A percentile compares a stretch with the other conserved stretches of the same genome.
These are phyloP conservation scores for Pseudodiploospora longispora DNA, from an alignment of 2,329 filamentous ascomycete genomes.

Conservation along the genomic window DNA sequence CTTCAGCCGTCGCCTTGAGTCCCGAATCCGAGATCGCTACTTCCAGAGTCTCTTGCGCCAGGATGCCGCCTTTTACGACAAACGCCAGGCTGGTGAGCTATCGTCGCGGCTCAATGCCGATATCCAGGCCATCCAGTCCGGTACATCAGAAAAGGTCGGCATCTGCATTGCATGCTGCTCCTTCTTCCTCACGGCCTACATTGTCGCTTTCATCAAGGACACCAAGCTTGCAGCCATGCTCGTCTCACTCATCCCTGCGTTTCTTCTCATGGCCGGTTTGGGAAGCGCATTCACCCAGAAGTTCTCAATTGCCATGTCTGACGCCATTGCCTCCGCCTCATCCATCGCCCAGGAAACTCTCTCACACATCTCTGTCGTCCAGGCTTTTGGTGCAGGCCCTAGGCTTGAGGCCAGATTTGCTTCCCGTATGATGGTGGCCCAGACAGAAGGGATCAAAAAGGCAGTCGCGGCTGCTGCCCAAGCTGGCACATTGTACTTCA, in stretches of 20 bases:
- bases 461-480: constrained; percentile 48
- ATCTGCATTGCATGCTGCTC: constrained; percentile 53
- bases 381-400: constrained; percentile 52
- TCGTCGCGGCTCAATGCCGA: constrained; percentile 56
- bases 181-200: constrained; percentile 60
- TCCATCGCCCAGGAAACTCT: constrained; percentile 57
- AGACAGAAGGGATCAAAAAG: constrained; percentile 49
- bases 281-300: constrained; percentile 47
- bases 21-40: constrained; percentile 54
- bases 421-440: constrained; percentile 39
- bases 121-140: constrained; percentile 57
- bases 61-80: constrained; percentile 57
- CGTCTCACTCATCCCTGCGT: constrained; percentile 54
- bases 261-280: constrained; percentile 48
- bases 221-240: constrained; percentile 55
- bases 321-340: constrained; percentile 48
- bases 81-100: constrained; percentile 53
- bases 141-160: constrained; percentile 64
- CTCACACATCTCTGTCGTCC: constrained; percentile 52
- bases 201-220: constrained; percentile 59
- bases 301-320: constrained; percentile 41
- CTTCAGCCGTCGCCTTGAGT: constrained; percentile 54
- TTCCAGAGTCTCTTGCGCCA: constrained; percentile 50
- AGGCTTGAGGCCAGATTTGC: constrained; percentile 54
- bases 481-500: constrained; percentile 56